phyloP scores from a whole-genome alignment of 1,139 yeast species.

The Kodamaea sp. region DNA sequence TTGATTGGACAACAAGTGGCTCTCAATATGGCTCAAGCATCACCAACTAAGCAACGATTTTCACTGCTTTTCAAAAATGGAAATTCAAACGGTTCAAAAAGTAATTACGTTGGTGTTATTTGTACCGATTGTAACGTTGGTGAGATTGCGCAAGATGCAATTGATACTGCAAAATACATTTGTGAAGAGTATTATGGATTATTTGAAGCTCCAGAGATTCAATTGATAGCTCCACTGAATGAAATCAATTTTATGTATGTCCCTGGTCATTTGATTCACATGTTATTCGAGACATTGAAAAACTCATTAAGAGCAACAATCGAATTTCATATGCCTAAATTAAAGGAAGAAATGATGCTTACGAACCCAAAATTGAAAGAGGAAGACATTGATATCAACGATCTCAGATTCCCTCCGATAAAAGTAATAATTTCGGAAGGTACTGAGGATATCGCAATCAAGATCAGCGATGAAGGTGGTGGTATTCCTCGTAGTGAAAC shows the following conservation, averaged over 20 bases:
- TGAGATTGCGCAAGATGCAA: conserved; percentile 79
- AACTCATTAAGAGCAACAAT: conserved; percentile 83
- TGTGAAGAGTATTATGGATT: conserved; percentile 86
- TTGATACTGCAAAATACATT: conserved; percentile 80
- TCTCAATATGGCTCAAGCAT: conserved; percentile 60
- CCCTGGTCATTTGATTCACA: conserved; percentile 85
- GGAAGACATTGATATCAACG: conserved; percentile 54
- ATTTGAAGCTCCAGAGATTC: conserved; percentile 77
- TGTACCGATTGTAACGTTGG: conserved; percentile 77
- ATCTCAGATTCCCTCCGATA: conserved; percentile 74
- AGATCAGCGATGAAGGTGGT: conserved; percentile 91
- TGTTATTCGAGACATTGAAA: conserved; percentile 81
- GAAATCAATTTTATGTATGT: conserved; percentile 77
- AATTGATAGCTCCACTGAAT: conserved; percentile 66
- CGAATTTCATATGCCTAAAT: conserved; percentile 57
- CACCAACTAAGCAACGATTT: conserved; percentile 41
- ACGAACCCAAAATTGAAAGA: conserved; percentile 41
- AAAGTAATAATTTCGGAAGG: conserved; percentile 91
- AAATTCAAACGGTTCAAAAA: conserved; percentile 19
- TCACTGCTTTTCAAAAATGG: conserved; percentile 33
- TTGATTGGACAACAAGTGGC: conserved; percentile 87
- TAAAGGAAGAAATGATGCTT: conserved; percentile 35
- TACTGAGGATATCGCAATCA: conserved; percentile 86
- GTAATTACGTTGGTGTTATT: conserved; percentile 75
- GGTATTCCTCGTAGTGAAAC: conserved; percentile 85